Base-by-base conservation (phyloP, 768 basidiomycete genomes). In the Coprinopsis cinerea region DNA sequence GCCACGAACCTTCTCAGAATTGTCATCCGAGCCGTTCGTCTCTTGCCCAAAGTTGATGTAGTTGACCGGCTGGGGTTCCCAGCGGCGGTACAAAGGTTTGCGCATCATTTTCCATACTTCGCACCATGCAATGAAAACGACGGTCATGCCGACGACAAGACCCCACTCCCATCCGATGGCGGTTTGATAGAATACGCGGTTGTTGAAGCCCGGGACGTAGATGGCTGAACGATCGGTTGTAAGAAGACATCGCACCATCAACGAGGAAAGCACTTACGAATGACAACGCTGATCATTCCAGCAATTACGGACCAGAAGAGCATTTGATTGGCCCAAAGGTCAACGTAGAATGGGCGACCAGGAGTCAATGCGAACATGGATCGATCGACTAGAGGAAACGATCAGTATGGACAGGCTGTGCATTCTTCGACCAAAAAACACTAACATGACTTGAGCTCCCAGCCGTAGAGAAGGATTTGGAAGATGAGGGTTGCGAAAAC, bases 81-180 rank as follows among this genome's bases (percentile, higher is more conserved):
- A 68, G 25, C 63, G 54, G 45, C 44, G 61, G 53, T 65, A 68
- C 47, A 68, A 42, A 2, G 55, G 55, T 45, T 53, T 60, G 24
- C 67, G 54, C 22, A 63, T 54, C 10, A 71, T 24, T 55, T 72
- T 71, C 70, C 70, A 70, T 4, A 70, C n/a, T 49, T 72, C 70
- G 49, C 64, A 65, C 64, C 64, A 68, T 1, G 60, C 50, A 13
- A 72, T 54, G 48, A 70, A 72, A 1, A 64, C 53, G 14, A 67
- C 27, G 6, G 69, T 64, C 68, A 69, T 65, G 28, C 64, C 69
- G 27, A 66, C 49, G 6, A 68, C 67, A 20, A 72, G 49, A 6
- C 66, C 68, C 69, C 70, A 72, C 51, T 72, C 70, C 69, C 69
- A 70, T 3, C 59, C 48, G 15, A 72, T 70, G 13, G 64, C 62